These are phyloP conservation scores for Sphaerosporella brunnea DNA, from an alignment of 495 filamentous ascomycete species.

Conservation along the genomic window DNA sequence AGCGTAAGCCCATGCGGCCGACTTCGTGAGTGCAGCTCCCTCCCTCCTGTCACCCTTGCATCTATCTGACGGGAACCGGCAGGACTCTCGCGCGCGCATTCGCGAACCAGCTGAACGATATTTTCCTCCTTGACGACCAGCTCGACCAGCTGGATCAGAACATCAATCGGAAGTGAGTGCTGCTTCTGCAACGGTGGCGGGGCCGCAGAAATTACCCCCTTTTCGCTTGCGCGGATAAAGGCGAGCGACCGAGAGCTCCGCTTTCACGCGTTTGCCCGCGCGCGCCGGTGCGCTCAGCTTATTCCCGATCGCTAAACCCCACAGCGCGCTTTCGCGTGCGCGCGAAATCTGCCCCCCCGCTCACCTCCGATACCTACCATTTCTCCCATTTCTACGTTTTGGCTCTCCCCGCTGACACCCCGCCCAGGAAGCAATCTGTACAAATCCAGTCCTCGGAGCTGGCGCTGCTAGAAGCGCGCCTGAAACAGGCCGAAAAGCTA, in stretches of 20 bases:
- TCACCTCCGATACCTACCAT: no score
- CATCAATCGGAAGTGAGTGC: conserved; percentile 67
- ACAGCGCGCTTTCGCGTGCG: no score
- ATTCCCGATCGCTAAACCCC: no score
- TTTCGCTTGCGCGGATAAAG: neutral
- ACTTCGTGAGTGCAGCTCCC: neutral
- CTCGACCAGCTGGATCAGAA: conserved; percentile 58
- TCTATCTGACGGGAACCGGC: conserved; percentile 4
- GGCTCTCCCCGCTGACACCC: conserved; percentile 11
- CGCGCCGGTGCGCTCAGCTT: no score
- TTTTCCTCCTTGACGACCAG: conserved; percentile 69
- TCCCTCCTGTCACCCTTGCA: neutral
- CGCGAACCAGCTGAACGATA: conserved; percentile 67
- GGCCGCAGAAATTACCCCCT: neutral
- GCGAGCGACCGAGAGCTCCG: neutral
- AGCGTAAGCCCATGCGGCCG: neutral
- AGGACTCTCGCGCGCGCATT: conserved; percentile 81
- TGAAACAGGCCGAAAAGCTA: conserved; percentile 69
- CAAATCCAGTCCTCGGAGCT: conserved; percentile 60
- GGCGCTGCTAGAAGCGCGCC: conserved; percentile 62
- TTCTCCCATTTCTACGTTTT: no score
- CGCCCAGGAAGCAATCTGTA: conserved; percentile 49
- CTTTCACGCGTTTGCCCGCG: neutral
- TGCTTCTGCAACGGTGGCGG: conserved; percentile 1
- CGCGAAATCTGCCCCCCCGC: no score